Conservation (phyloP, 2,329 filamentous ascomycete species). For the Pyrenophora tritici-repentis region DNA sequence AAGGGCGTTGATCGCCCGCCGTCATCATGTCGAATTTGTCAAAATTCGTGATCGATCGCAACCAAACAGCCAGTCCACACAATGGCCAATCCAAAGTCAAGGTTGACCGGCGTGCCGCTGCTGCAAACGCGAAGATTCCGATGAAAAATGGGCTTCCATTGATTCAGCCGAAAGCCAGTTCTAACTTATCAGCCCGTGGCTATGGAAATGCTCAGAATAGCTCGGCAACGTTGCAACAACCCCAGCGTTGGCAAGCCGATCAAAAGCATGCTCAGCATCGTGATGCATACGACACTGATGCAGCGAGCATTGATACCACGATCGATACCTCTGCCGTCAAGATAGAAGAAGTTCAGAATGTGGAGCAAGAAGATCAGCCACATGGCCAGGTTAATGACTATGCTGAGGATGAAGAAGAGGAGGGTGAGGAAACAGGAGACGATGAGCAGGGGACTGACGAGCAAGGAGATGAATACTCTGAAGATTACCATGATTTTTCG, state of each 20-base stretch:
- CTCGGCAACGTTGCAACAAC: constrained; percentile 16
- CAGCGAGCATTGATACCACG: constrained; percentile 45
- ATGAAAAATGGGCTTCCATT: constrained; percentile 14
- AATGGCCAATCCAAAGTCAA: constrained; percentile 17
- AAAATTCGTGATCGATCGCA: constrained; percentile 17
- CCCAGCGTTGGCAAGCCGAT: constrained; percentile 17
- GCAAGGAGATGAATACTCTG: not conserved
- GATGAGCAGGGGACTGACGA: not conserved
- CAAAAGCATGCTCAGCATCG: constrained; percentile 19
- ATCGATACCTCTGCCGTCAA: constrained; percentile 29
- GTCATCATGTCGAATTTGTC: constrained; percentile 23
- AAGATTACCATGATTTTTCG: constrained; percentile 2
- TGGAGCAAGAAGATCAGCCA: constrained; percentile 10
- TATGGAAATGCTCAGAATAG: constrained; percentile 18
- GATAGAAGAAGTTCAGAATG: constrained; percentile 22
- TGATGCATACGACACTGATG: constrained; percentile 46
- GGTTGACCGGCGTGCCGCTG: constrained; percentile 21
- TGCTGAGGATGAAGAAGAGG: constrained; percentile 10
- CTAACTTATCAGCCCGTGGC: constrained; percentile 11
- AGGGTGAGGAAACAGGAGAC: constrained; percentile 6
- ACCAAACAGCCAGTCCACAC: constrained; percentile 22
- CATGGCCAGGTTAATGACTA: constrained; percentile 12
- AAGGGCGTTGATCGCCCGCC: not conserved
- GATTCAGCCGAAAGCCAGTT: constrained; percentile 15
- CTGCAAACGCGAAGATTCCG: constrained; percentile 29